Evolutionary conservation across 805 yeast species (phyloP).

Genomic region (Myxozyma neglecta): DNA sequence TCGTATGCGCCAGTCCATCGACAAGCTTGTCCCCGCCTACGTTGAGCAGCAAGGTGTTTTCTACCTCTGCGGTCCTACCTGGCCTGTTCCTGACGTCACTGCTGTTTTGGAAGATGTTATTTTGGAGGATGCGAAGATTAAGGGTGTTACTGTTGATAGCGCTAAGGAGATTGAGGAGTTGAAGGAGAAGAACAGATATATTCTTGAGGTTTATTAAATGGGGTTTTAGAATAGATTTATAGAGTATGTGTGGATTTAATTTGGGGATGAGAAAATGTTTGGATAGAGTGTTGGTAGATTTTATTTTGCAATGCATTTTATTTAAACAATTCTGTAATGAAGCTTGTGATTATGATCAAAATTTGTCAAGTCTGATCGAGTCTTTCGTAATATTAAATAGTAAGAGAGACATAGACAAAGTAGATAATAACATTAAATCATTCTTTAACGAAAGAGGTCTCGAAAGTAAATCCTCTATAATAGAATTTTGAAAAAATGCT

Average conservation of each 20-base stretch:
- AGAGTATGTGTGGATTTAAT: neutral
- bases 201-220: conserved; percentile 81
- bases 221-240: neutral
- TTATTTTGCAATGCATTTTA: neutral
- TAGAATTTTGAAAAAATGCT: too few species aligned
- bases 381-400: too few species aligned
- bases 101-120: conserved; percentile 84
- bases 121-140: conserved; percentile 63
- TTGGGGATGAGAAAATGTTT: too few species aligned
- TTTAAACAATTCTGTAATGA: neutral
- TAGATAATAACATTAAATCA: too few species aligned
- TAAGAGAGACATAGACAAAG: too few species aligned
- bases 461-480: too few species aligned
- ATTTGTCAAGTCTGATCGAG: too few species aligned
- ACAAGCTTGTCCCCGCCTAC: conserved; percentile 74
- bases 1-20: conserved; percentile 74
- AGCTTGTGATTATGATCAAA: too few species aligned
- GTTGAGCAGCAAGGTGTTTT: conserved; percentile 79
- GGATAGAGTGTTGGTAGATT: too few species aligned
- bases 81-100: conserved; percentile 98
- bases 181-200: conserved; percentile 89
- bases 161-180: conserved; percentile 83
- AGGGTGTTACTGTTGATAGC: conserved; percentile 68
- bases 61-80: conserved; percentile 94
- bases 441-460: too few species aligned